Evolutionary conservation across 1,284 basidiomycete species (phyloP), one percentile per base, ranked within the genome.

Genomic region (Trametes pubescens): DNA sequence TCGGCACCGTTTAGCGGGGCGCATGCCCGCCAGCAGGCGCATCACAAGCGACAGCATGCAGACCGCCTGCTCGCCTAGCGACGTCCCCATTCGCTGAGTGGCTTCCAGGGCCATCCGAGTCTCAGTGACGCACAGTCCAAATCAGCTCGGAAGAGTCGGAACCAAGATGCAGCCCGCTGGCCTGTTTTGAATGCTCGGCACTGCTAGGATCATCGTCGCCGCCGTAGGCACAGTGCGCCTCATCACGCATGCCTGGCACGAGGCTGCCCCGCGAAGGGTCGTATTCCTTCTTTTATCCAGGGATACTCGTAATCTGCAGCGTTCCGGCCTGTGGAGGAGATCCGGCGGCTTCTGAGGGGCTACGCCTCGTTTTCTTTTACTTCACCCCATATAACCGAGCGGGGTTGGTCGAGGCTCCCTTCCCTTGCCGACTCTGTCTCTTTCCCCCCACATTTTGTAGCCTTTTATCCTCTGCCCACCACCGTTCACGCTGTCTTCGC

Each of bases 291-390:
- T 70, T 72, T 66, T 65, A 54, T 67, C 61, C 61, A 44, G 37
- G 47, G 52, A 38, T 56, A 54, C 63, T 65, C 66, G 66, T 61
- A 63, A 69, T 66, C 70, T 61, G 66, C 66, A 67, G 64, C 51
- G 37, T 66, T 64, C 61, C 51, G 52, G 51, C 46, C 57, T 61
- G 61, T 37, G 59, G 43, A 61, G 65, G 57, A 70, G 68, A 70
- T 72, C 71, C 65, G 67, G 64, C 61, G 67, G 55, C 65, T 60
- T 60, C 49, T 65, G 54, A 58, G 62, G 29, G 38, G 47, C 65
- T 44, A 51, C 59, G 69, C 72, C 71, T 72, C 72, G 68, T 71
- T 71, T 64, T 61, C 43, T 56, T 69, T 74, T 70, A 71, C 72
- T 66, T 64, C 64, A 71, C 29, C 21, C 47, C 64, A 67, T 71